A percentile compares a stretch with the other conserved stretches of the same genome.
Conservation (phyloP, 2,329 filamentous ascomycete genomes). For the Paracoccidioides lutzii region DNA sequence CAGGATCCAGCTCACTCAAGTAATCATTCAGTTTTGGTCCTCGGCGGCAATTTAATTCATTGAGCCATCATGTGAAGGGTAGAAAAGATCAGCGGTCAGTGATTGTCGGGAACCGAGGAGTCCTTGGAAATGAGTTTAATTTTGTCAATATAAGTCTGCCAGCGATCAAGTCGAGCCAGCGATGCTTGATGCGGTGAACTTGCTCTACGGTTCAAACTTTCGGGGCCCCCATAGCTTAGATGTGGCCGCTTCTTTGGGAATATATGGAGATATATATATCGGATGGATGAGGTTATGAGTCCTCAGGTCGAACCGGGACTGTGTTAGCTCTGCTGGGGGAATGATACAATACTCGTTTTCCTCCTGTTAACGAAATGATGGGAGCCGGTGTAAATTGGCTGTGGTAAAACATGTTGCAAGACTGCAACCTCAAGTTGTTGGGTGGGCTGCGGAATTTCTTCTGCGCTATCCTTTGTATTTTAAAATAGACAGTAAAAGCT, state of each 20-base stretch:
- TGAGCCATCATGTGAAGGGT: slow-evolving; percentile 25
- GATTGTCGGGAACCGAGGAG: slow-evolving; percentile 37
- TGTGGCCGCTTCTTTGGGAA: slow-evolving; percentile 68
- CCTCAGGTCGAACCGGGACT: slow-evolving; percentile 32
- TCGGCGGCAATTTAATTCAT: slow-evolving; percentile 42
- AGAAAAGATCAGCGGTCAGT: slow-evolving; percentile 20
- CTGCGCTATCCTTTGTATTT: slow-evolving; percentile 39
- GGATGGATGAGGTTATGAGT: slow-evolving; percentile 57
- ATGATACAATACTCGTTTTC: slow-evolving; percentile 41
- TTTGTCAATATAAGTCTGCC: slow-evolving; percentile 57
- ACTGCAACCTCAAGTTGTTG: slow-evolving; percentile 41
- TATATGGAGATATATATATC: slow-evolving; percentile 60
- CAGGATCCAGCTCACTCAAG: slow-evolving; percentile 42
- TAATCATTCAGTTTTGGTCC: slow-evolving; percentile 48
- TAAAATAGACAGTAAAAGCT: slow-evolving; percentile 43
- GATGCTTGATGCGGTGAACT: slow-evolving; percentile 60
- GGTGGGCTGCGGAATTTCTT: slow-evolving; percentile 45
- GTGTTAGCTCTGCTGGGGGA: not conserved
- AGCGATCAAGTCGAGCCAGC: slow-evolving; percentile 64
- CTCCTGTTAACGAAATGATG: slow-evolving; percentile 14
- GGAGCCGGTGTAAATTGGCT: slow-evolving; percentile 23
- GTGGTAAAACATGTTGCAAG: slow-evolving; percentile 16
- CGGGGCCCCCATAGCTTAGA: slow-evolving; percentile 69
- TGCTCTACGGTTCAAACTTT: slow-evolving; percentile 45
- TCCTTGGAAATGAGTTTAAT: slow-evolving; percentile 62